Conservation (phyloP, 768 basidiomycete species). For the Strobilomyces confusus region DNA sequence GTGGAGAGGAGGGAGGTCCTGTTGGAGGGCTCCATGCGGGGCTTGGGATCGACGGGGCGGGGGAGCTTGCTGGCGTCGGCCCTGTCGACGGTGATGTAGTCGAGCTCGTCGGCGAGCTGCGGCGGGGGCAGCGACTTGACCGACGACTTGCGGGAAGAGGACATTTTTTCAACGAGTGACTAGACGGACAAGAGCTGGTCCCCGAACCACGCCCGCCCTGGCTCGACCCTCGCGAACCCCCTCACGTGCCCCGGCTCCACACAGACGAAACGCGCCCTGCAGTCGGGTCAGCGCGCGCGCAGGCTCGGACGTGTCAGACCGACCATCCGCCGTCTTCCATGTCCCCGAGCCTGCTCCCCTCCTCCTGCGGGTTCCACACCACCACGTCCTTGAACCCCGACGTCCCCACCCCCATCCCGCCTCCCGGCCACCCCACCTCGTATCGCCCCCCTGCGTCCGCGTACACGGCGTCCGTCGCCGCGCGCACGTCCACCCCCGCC, state of each 20-base stretch:
- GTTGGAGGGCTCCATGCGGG: constrained; percentile 80
- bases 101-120: constrained; percentile 62
- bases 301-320: too few species aligned
- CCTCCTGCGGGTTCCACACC: constrained; percentile 88
- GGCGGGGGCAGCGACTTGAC: constrained; percentile 17
- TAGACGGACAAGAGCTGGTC: constrained; percentile 39
- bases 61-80: constrained; percentile 43
- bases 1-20: constrained; percentile 78
- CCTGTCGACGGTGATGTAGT: constrained; percentile 59
- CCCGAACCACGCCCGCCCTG: constrained; percentile 60
- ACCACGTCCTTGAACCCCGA: constrained; percentile 73
- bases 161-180: too few species aligned
- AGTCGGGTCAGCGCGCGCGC: too few species aligned
- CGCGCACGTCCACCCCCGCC: constrained; percentile 59
- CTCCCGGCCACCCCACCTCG: constrained; percentile 55
- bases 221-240: constrained; percentile 59
- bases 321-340: constrained; percentile 91
- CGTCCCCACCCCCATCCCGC: constrained; percentile 50
- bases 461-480: constrained; percentile 74
- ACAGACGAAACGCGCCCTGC: constrained; percentile 81
- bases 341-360: constrained; percentile 73
- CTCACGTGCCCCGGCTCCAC: constrained; percentile 87
- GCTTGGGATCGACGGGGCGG: constrained; percentile 77
- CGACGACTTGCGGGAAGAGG: constrained; percentile 14
- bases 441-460: constrained; percentile 57